phyloP scores from a whole-genome alignment of 2,329 filamentous ascomycete genomes.

The Trichoderma cornu-damae region DNA sequence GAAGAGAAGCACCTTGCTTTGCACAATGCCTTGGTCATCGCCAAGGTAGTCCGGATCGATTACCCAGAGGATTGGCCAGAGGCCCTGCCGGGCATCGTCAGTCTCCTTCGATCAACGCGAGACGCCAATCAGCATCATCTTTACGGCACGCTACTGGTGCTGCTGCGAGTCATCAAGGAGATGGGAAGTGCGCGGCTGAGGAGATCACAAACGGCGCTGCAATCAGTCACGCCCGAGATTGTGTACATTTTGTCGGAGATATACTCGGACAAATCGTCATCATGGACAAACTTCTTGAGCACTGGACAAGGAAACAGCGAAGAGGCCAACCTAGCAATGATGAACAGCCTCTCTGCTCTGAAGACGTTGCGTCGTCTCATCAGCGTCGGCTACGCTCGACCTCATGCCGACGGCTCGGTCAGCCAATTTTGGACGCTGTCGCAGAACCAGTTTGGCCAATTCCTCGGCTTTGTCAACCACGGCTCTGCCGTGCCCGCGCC shows the following conservation, averaged over 20 bases:
- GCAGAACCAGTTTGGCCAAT: slow-evolving; percentile 70
- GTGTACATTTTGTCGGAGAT: slow-evolving; percentile 74
- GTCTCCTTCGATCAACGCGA: slow-evolving; percentile 51
- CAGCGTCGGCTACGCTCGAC: slow-evolving; percentile 76
- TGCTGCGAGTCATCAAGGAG: slow-evolving; percentile 87
- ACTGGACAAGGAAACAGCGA: slow-evolving; percentile 54
- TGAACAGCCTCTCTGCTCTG: slow-evolving; percentile 71
- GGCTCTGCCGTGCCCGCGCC: slow-evolving; percentile 49
- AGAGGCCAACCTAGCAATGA: slow-evolving; percentile 58
- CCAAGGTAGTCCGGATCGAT: slow-evolving; percentile 85
- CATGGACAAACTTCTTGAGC: slow-evolving; percentile 61
- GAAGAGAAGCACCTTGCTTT: slow-evolving; percentile 69
- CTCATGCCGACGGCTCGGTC: slow-evolving; percentile 71
- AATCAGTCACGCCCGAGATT: slow-evolving; percentile 75
- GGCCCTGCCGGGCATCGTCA: slow-evolving; percentile 55
- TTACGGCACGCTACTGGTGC: slow-evolving; percentile 65
- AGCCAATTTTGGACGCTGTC: slow-evolving; percentile 76
- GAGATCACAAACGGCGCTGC: slow-evolving; percentile 68
- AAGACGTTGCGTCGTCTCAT: slow-evolving; percentile 76
- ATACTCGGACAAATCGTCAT: slow-evolving; percentile 66
- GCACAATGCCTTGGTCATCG: slow-evolving; percentile 81
- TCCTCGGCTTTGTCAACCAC: slow-evolving; percentile 59
- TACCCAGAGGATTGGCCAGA: slow-evolving; percentile 81
- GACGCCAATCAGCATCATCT: slow-evolving; percentile 61
- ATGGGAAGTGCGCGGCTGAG: slow-evolving; percentile 73